Evolutionary conservation across 768 basidiomycete species (phyloP), one percentile per base, ranked within the genome.

Genomic region (Asterophora parasitica): DNA sequence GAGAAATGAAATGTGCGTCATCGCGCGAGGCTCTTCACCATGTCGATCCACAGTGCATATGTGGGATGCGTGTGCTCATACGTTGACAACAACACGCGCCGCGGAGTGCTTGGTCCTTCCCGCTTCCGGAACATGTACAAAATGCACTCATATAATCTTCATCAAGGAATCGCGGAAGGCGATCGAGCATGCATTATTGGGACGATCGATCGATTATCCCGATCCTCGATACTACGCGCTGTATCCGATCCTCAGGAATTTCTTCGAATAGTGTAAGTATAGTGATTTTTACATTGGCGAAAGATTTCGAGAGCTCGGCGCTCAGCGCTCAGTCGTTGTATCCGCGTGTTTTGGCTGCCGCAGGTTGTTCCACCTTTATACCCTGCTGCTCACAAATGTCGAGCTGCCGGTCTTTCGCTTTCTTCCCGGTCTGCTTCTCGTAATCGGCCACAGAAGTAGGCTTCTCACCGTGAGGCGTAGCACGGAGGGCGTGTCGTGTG

Each of bases 401-500:
- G 31, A 81, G 57, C 61, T 86, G 81, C 48, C 85, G 75, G 64
- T 92, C 88, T 54, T 82, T 83, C 0, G 88, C 86, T 41, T 70
- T 61, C 61, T 83, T 83, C 11, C 88, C 87, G 1, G 76, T 81
- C 55, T 71, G 57, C 36, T 60, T 61, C 61, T 83, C 81, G 60
- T 88, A 91, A 37, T 80, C 85, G 36, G 70, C 78, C 15, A 90
- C 90, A 0, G 83, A 87, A n/a, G 72, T 72, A 1, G 89, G 90
- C 51, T 75, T 77, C 62, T 91, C 87, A 10, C 81, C 90, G 53
- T 85, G 87, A 44, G 89, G 90, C 2, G 89, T 92, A 8, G 82
- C 84, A 39, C 89, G 80, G 31, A 90, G 69, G 11, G 85, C 89
- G 60, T 92, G 90, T 26, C 89, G 78, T 32, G 76, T 81, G 30